phyloP scores from a whole-genome alignment of 2,329 filamentous ascomycete species.

The Cladosporium sp. region DNA sequence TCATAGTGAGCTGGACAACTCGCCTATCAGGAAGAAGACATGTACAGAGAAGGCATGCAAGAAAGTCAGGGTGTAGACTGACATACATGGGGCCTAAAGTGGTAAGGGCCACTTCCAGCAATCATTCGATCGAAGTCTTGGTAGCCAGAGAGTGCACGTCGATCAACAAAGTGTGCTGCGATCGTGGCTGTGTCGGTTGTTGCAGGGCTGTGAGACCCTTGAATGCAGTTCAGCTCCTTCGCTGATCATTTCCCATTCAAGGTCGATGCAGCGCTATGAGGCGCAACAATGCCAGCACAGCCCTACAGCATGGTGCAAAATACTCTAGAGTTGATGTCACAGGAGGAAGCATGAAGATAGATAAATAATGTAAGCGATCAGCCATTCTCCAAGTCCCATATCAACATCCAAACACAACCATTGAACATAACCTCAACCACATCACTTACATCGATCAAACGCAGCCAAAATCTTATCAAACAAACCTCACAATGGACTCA shows the following conservation, averaged over 20 bases:
- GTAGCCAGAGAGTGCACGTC: neutral
- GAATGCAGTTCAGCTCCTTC: neutral
- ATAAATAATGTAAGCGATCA: too few species aligned
- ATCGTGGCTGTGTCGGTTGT: slow-evolving; percentile 1
- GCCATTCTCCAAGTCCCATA: too few species aligned
- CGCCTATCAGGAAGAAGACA: too few species aligned
- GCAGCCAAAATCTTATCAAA: neutral
- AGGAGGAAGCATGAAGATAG: too few species aligned
- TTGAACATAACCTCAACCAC: neutral
- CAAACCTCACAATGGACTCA: neutral
- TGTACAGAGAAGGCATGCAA: too few species aligned
- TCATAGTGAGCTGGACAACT: too few species aligned
- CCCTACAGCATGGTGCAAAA: neutral
- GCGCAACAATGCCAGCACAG: neutral
- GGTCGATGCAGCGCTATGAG: neutral
- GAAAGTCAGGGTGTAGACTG: too few species aligned
- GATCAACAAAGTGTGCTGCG: neutral
- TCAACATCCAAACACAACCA: neutral
- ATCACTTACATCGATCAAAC: neutral
- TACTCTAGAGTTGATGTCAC: too few species aligned
- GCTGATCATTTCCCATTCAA: neutral
- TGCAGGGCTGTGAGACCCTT: neutral
- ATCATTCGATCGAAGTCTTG: too few species aligned
- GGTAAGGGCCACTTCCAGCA: too few species aligned
- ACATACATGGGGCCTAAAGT: too few species aligned